phyloP scores from a whole-genome alignment of 805 yeast species.

The Metschnikowia gruessii region DNA sequence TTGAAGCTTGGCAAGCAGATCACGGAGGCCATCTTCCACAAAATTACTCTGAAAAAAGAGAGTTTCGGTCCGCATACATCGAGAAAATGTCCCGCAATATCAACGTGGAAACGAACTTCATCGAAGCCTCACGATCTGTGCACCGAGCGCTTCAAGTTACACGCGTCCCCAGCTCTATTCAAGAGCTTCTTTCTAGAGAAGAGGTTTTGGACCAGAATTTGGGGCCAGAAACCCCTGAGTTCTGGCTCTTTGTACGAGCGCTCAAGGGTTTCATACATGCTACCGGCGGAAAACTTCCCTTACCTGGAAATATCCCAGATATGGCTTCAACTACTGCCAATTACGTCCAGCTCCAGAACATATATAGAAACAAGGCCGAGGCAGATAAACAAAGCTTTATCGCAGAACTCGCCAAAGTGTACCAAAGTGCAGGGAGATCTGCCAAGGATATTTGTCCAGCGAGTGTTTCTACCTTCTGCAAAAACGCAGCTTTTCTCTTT shows the following conservation, averaged over 20 bases:
- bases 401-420: constrained; percentile 27
- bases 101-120: constrained; percentile 49
- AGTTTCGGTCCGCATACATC: constrained; percentile 35
- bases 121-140: constrained; percentile 35
- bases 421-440: constrained; percentile 27
- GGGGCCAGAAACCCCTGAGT: constrained; percentile 31
- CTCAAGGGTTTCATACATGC: constrained; percentile 46
- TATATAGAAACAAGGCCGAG: constrained; percentile 56
- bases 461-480: constrained; percentile 51
- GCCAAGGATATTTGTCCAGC: constrained; percentile 31
- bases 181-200: constrained; percentile 19
- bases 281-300: constrained; percentile 50
- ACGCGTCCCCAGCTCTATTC: constrained; percentile 30
- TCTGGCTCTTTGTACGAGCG: constrained; percentile 64
- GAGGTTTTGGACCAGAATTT: constrained; percentile 11
- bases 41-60: constrained; percentile 39
- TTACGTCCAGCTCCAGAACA: constrained; percentile 54
- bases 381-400: constrained; percentile 46
- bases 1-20: constrained; percentile 39
- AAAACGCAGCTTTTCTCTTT: constrained; percentile 53
- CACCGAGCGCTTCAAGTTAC: constrained; percentile 40
- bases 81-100: constrained; percentile 42
- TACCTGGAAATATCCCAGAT: constrained; percentile 77
- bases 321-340: constrained; percentile 75
- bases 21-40: constrained; percentile 33